These are phyloP conservation scores for Aphanomyces cochlioides DNA, from an alignment of 352 stramenopile genomes.

Conservation along the genomic window DNA sequence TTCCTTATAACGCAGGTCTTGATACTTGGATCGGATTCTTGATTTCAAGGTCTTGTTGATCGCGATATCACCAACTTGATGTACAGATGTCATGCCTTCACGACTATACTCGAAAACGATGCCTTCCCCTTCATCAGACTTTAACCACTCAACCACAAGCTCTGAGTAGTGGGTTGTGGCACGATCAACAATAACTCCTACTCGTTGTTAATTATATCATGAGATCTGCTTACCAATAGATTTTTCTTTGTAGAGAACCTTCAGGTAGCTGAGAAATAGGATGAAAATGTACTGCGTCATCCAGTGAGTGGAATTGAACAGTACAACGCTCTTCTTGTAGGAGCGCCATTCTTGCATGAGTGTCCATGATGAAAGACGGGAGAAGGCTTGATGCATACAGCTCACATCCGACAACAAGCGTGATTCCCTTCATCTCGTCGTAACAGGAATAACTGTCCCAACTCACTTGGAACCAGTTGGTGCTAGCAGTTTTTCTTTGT, in stretches of 20 bases:
- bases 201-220: background rate
- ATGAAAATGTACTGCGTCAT: constrained; percentile 13
- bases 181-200: constrained; percentile 6
- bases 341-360: background rate
- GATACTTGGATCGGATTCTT: background rate
- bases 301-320: constrained; percentile 3
- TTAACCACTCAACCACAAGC: background rate
- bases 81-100: constrained; percentile 1
- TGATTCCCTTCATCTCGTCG: background rate
- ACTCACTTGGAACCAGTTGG: background rate
- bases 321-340: background rate
- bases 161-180: background rate
- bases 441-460: background rate
- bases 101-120: background rate
- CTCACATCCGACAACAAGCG: background rate
- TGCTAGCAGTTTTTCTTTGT: background rate
- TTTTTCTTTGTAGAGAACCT: background rate
- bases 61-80: constrained; percentile 2
- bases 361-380: background rate
- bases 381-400: background rate
- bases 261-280: background rate
- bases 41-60: background rate
- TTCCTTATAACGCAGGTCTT: background rate
- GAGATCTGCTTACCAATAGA: background rate
- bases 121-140: background rate